These are phyloP conservation scores for Endocladia muricata DNA, from an alignment of 31 red algal species.

Conservation along the genomic window DNA sequence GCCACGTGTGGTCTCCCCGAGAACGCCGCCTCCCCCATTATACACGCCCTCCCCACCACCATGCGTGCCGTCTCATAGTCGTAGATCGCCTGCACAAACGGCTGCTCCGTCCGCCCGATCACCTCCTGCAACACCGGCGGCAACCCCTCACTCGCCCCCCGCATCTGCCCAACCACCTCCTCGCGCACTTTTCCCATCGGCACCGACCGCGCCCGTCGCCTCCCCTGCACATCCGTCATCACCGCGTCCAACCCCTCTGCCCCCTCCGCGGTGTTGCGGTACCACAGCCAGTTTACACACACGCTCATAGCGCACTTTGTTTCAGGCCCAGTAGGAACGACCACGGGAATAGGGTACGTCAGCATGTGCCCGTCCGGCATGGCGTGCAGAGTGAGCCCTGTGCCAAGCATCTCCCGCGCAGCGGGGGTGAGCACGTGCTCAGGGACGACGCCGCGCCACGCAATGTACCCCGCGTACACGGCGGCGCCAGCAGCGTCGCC, in stretches of 20 bases:
- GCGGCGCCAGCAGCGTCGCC: background rate
- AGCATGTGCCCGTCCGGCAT: constrained; percentile 27
- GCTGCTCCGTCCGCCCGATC: constrained; percentile 7
- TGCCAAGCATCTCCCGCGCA: background rate
- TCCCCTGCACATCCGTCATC: constrained; percentile 15
- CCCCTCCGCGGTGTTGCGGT: constrained; percentile 21
- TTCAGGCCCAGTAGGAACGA: no score
- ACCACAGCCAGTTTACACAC: constrained; percentile 56
- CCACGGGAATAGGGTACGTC: constrained; percentile 35
- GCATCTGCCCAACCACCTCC: background rate
- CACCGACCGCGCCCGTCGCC: constrained; percentile 1
- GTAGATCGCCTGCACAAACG: constrained; percentile 36
- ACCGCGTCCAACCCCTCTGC: constrained; percentile 1
- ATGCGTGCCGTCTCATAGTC: constrained; percentile 16
- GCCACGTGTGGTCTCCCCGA: constrained; percentile 33
- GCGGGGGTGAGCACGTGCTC: background rate
- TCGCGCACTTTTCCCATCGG: background rate
- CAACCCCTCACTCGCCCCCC: background rate
- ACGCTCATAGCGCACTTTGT: background rate
- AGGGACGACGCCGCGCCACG: constrained; percentile 39
- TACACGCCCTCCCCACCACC: constrained; percentile 28
- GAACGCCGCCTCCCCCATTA: constrained; percentile 53
- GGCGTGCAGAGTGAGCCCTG: constrained; percentile 1
- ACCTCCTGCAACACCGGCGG: constrained; percentile 25
- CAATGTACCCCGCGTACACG: constrained; percentile 34